Base-by-base conservation (phyloP, 208 protist species). In the Porcisia hertigi region DNA sequence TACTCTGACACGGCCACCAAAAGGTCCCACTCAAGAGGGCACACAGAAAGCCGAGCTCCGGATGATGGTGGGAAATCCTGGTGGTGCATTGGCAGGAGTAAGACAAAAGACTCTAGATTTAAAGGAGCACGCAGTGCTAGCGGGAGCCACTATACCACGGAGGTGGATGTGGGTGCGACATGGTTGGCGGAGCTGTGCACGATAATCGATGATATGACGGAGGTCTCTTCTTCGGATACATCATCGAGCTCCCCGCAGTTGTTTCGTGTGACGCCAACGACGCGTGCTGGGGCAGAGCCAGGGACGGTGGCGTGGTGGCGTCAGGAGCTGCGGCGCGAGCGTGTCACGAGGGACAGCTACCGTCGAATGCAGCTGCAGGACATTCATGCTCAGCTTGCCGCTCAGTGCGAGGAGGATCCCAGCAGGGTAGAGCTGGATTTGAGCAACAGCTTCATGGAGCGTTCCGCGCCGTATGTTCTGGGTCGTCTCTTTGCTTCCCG, bases 291-390 rank as follows among this genome's bases (percentile, higher is more conserved):
- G 30, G 60, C 69, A 60, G 79, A 79, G 52, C 70, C 77, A 18
- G 86, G 86, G 23, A 87, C 84, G 69, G 94, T 89, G 92, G 76
- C 80, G 70, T 96, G 92, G 92, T 96, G 92, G 92, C 84, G 86
- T 41, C 79, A 92, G 16, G 86, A 92, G 79, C 72, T 96, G 60
- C 82, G 86, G n/a, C 71, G 73, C 30, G 81, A 90, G 53, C 81
- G 77, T 36, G 75, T 96, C 34, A 94, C 92, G n/a, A 87, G 88
- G 69, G 89, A 94, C 71, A 82, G 84, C 69, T 80, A 69, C 73
- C 86, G 74, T 55, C 84, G 89, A 52, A 60, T 69, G 16, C 84
- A 81, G 71, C 81, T 96, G 71, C 86, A 94, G 73, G 89, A 92
- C 62, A 59, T 96, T 23, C 84, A 75, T 7, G 90, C 87, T 47